These are phyloP conservation scores for Gyrodon lividus DNA, from an alignment of 768 basidiomycete species.

Conservation along the genomic window DNA sequence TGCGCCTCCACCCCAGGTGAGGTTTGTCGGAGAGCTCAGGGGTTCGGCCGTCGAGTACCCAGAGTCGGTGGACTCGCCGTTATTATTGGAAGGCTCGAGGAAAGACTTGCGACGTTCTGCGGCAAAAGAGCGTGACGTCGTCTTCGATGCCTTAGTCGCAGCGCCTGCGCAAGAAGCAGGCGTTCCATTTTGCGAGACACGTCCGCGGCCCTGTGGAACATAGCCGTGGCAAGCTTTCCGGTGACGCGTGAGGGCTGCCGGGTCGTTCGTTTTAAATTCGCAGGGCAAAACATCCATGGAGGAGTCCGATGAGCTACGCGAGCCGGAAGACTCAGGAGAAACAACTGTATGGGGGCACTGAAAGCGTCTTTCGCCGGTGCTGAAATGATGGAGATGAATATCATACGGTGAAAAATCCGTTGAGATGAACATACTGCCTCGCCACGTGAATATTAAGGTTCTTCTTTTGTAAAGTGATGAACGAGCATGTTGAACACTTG, in stretches of 20 bases:
- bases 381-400: conserved; percentile 1
- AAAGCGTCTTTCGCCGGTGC: conserved; percentile 20
- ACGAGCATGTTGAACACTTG: conserved; percentile 17
- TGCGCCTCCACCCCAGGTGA: neutral
- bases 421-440: conserved; percentile 15
- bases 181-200: neutral
- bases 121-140: neutral
- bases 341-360: conserved; percentile 13
- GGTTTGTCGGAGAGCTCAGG: too few species aligned
- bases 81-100: neutral
- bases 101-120: neutral
- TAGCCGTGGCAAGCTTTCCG: conserved; percentile 23
- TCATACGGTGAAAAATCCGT: too few species aligned
- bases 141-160: neutral
- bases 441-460: conserved; percentile 20
- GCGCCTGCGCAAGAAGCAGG: neutral
- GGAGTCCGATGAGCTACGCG: neutral
- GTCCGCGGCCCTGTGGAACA: conserved; percentile 13
- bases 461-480: conserved; percentile 19
- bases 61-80: neutral
- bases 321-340: neutral
- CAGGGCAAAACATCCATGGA: conserved; percentile 6
- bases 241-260: conserved; percentile 27
- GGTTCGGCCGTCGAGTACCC: neutral
- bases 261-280: conserved; percentile 24